These are phyloP conservation scores for Escovopsis sp. DNA, from an alignment of 2,329 filamentous ascomycete species.

Conservation along the genomic window DNA sequence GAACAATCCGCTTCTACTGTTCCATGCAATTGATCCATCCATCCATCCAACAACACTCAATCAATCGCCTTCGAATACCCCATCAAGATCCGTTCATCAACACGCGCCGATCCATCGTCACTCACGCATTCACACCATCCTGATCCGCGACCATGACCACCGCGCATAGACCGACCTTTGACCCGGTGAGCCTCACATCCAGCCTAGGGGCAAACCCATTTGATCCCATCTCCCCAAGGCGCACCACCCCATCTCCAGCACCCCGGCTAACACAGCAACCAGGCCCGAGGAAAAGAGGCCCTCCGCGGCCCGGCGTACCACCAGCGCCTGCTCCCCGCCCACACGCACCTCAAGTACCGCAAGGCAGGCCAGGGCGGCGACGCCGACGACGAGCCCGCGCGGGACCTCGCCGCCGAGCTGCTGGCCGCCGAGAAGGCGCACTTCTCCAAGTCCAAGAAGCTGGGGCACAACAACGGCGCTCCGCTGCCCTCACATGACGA, in stretches of 20 bases:
- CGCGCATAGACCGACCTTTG: constrained; percentile 81
- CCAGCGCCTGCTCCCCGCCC: constrained; percentile 83
- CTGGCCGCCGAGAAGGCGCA: constrained; percentile 78
- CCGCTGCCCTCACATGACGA: constrained; percentile 31
- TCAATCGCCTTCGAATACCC: not conserved
- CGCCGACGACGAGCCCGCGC: constrained; percentile 50
- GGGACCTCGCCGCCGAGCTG: constrained; percentile 81
- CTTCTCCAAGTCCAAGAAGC: constrained; percentile 48
- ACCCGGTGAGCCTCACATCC: constrained; percentile 48
- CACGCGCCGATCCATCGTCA: no score
- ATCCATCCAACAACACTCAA: not conserved
- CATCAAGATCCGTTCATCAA: no score
- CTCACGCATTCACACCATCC: no score
- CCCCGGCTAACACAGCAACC: constrained; percentile 8
- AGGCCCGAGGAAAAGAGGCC: constrained; percentile 90
- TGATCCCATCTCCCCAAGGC: not conserved
- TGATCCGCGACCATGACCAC: constrained; percentile 37
- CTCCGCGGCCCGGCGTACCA: constrained; percentile 89
- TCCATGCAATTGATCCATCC: no score
- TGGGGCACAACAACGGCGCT: constrained; percentile 38
- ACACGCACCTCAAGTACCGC: constrained; percentile 84
- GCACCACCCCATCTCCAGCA: not conserved
- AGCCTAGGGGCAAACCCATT: no score
- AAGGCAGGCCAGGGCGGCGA: constrained; percentile 77
- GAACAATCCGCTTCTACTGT: not conserved